Percentiles rank a stretch among this genome's conserved stretches.
phyloP scores from a whole-genome alignment of 1,284 basidiomycete genomes.

The Ustilago loliicola region DNA sequence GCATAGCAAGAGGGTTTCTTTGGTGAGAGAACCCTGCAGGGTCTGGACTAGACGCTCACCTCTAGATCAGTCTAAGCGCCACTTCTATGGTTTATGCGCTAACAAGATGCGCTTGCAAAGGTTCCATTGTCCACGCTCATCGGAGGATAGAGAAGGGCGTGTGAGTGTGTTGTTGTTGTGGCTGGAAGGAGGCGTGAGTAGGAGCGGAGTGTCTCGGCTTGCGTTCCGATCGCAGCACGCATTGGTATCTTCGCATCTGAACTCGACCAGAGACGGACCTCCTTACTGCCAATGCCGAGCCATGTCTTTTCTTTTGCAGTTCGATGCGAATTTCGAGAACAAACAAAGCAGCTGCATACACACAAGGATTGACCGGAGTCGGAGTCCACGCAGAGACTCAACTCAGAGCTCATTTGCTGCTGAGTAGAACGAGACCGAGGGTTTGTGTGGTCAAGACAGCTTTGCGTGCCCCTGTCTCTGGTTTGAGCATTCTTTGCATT shows the following conservation, averaged over 20 bases:
- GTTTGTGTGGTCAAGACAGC: not conserved
- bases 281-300: slow-evolving; percentile 2
- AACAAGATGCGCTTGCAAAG: not conserved
- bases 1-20: not conserved
- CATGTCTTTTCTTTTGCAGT: too few species aligned
- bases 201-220: not conserved
- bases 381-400: not conserved
- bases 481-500: not conserved
- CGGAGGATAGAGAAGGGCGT: not conserved
- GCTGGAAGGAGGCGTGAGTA: not conserved
- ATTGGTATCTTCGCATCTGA: not conserved
- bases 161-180: not conserved
- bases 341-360: too few species aligned
- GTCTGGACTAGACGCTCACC: not conserved
- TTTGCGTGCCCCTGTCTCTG: not conserved
- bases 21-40: not conserved
- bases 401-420: too few species aligned
- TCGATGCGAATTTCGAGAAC: too few species aligned
- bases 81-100: not conserved
- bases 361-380: too few species aligned
- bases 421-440: too few species aligned
- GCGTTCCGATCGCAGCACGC: slow-evolving; percentile 6
- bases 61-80: not conserved
- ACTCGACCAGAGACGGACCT: not conserved
- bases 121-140: slow-evolving; percentile 7